Evolutionary conservation across 208 protist genomes (phyloP).

Genomic region (Angomonas ambiguus): DNA sequence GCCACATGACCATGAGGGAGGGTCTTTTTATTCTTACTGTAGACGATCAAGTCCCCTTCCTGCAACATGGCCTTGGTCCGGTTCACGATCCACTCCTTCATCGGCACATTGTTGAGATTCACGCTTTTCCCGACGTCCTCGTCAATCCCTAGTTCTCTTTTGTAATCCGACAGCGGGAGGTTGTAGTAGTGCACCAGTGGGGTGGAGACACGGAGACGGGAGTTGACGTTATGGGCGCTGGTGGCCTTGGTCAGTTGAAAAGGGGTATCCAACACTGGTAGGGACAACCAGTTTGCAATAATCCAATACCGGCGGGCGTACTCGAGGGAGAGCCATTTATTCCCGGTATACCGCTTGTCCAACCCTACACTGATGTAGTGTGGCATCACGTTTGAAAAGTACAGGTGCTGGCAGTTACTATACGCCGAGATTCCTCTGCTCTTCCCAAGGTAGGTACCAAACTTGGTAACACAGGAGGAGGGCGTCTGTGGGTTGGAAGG

Average conservation of each 20-base stretch:
- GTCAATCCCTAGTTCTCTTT: not conserved
- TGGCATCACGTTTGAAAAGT: slow-evolving; percentile 34
- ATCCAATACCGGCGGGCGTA: slow-evolving; percentile 71
- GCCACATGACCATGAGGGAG: slow-evolving; percentile 50
- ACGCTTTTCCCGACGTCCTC: slow-evolving; percentile 3
- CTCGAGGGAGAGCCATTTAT: slow-evolving; percentile 64
- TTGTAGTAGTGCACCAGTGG: slow-evolving; percentile 29
- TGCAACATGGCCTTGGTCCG: slow-evolving; percentile 15
- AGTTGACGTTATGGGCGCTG: slow-evolving; percentile 18
- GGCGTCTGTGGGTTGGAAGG: slow-evolving; percentile 21
- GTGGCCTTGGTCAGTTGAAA: slow-evolving; percentile 20
- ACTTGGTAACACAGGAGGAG: slow-evolving; percentile 33
- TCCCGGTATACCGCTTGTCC: slow-evolving; percentile 43
- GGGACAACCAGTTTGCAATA: slow-evolving; percentile 25
- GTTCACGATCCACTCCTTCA: slow-evolving; percentile 18
- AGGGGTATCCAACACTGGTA: slow-evolving; percentile 21
- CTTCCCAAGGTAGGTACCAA: slow-evolving; percentile 51
- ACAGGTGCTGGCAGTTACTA: slow-evolving; percentile 66
- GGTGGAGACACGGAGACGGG: slow-evolving; percentile 13
- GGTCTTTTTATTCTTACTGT: slow-evolving; percentile 22
- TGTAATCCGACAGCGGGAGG: slow-evolving; percentile 6
- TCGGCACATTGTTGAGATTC: slow-evolving; percentile 27
- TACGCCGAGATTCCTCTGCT: slow-evolving; percentile 46
- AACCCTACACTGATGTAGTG: slow-evolving; percentile 56
- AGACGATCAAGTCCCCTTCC: slow-evolving; percentile 38